Percentiles rank a stretch among this genome's conserved stretches.
Evolutionary conservation across 306 rosid genomes (phyloP).

Genomic region (Inga laurina): DNA sequence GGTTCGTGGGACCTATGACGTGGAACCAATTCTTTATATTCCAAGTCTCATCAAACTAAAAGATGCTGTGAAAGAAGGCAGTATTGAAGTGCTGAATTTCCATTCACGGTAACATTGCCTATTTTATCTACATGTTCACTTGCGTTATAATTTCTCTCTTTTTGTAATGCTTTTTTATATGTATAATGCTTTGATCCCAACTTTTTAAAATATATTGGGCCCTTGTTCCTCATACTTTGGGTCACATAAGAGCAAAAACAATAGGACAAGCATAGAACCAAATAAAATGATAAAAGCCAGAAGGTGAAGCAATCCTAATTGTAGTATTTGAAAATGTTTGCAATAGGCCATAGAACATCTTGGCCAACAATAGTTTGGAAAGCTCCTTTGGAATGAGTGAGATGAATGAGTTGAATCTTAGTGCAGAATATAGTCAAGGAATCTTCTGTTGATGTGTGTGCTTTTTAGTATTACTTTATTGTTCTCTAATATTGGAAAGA

Average conservation of each 20-base stretch:
- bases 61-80: background rate
- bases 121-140: background rate
- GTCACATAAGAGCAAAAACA: background rate
- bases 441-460: no score
- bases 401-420: background rate
- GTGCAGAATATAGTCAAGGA: background rate
- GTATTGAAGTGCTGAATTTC: background rate
- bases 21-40: background rate
- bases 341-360: background rate
- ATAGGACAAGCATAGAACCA: no score
- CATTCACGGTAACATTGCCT: background rate
- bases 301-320: no score
- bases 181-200: background rate
- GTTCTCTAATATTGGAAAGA: background rate
- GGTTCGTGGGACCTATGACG: background rate
- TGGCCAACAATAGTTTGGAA: background rate
- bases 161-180: background rate
- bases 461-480: background rate
- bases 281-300: no score
- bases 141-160: background rate
- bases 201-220: background rate
- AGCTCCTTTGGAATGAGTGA: background rate
- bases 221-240: background rate
- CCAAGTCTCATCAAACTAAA: background rate
- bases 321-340: background rate